phyloP scores from a whole-genome alignment of 2,329 filamentous ascomycete genomes.

The Madurella mycetomatis region DNA sequence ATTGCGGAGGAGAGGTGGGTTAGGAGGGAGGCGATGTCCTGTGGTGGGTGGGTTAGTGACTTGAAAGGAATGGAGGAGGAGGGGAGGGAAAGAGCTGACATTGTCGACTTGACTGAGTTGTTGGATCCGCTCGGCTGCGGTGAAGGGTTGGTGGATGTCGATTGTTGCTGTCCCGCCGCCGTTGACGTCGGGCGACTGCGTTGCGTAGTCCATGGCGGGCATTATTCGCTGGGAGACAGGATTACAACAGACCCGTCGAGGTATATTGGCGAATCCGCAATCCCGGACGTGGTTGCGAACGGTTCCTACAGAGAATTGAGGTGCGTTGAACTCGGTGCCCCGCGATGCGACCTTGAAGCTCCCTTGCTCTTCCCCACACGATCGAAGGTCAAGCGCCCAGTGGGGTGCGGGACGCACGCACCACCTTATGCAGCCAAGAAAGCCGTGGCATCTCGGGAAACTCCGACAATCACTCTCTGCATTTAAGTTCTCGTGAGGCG shows the following conservation, averaged over 20 bases:
- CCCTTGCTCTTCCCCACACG: neutral
- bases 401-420: slow-evolving; percentile 1
- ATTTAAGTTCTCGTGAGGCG: too few relatives aligned
- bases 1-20: slow-evolving; percentile 55
- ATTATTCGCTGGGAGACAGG: neutral
- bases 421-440: slow-evolving; percentile 2
- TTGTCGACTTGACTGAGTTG: slow-evolving; percentile 77
- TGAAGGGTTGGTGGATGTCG: slow-evolving; percentile 52
- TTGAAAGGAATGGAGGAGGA: neutral
- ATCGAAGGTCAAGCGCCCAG: neutral
- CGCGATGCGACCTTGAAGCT: neutral
- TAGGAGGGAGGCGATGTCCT: slow-evolving; percentile 45
- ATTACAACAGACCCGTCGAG: too few relatives aligned
- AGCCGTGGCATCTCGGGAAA: slow-evolving; percentile 2
- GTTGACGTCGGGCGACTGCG: slow-evolving; percentile 1
- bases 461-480: slow-evolving; percentile 1
- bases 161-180: neutral
- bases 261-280: too few relatives aligned
- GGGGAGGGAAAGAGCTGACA: slow-evolving; percentile 35
- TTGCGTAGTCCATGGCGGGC: slow-evolving; percentile 14
- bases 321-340: neutral
- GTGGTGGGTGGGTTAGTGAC: slow-evolving; percentile 10
- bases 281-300: too few relatives aligned
- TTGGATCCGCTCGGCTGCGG: slow-evolving; percentile 70
- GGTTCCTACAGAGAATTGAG: too few relatives aligned